phyloP scores from a whole-genome alignment of 2,329 filamentous ascomycete genomes.

The Aureobasidium subglaciale region DNA sequence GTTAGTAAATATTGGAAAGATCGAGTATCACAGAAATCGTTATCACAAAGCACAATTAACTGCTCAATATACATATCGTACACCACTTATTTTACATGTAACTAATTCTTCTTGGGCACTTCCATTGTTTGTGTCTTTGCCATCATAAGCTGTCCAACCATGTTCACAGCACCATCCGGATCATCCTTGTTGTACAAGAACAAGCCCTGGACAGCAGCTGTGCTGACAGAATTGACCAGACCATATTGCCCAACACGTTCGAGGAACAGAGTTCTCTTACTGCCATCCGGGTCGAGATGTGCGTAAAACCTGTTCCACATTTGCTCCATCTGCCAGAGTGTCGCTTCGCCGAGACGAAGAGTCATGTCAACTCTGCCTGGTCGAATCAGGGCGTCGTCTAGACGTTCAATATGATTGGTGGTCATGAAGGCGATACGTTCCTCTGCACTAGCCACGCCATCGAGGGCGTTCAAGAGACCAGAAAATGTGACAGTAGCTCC shows the following conservation, averaged over 20 bases:
- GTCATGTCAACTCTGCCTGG: slow-evolving; percentile 94
- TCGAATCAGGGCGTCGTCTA: slow-evolving; percentile 82
- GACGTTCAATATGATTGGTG: slow-evolving; percentile 84
- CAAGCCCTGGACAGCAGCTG: slow-evolving; percentile 85
- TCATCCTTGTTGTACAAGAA: slow-evolving; percentile 94
- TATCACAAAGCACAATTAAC: too few species aligned
- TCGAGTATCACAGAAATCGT: too few species aligned
- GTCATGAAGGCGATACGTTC: slow-evolving; percentile 91
- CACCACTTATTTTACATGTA: background rate
- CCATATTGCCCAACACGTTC: slow-evolving; percentile 60
- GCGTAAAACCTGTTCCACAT: slow-evolving; percentile 97
- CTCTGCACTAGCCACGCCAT: slow-evolving; percentile 90
- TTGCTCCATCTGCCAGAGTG: slow-evolving; percentile 70
- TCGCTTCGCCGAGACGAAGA: slow-evolving; percentile 80
- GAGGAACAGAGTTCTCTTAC: slow-evolving; percentile 62
- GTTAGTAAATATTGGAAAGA: too few species aligned
- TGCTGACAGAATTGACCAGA: slow-evolving; percentile 67
- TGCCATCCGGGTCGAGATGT: slow-evolving; percentile 61
- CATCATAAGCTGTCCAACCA: slow-evolving; percentile 26
- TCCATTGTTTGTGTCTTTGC: slow-evolving; percentile 12
- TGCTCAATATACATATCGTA: background rate
- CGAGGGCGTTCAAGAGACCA: slow-evolving; percentile 62
- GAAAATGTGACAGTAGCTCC: slow-evolving; percentile 92
- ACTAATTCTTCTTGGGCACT: slow-evolving; percentile 3
- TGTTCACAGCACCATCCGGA: slow-evolving; percentile 70